A percentile compares a stretch with the other conserved stretches of the same genome.
Conservation (phyloP, 306 rosid genomes). For the Prosopis cineraria region DNA sequence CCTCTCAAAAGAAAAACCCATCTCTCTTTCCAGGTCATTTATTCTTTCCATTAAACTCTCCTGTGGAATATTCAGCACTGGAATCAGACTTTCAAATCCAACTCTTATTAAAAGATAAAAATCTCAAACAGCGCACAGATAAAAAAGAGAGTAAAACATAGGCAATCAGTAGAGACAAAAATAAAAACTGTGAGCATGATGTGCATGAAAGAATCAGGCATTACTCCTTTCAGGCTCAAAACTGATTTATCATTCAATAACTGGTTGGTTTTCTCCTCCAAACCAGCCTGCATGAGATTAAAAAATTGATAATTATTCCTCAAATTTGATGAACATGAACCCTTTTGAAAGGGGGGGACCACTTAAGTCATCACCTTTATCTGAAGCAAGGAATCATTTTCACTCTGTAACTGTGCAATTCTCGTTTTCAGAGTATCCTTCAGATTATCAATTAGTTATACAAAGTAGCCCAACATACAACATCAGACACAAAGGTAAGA, state of each 20-base stretch:
- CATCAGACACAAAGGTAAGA: not conserved
- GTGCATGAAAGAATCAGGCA: slow-evolving; percentile 21
- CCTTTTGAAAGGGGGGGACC: not conserved
- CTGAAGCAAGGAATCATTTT: slow-evolving; percentile 56
- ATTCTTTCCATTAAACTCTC: slow-evolving; percentile 61
- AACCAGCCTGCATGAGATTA: slow-evolving; percentile 50
- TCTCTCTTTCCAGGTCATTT: slow-evolving; percentile 54
- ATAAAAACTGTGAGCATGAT: slow-evolving; percentile 12
- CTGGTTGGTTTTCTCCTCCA: slow-evolving; percentile 47
- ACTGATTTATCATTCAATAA: slow-evolving; percentile 49
- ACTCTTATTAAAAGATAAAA: not conserved
- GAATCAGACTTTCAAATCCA: slow-evolving; percentile 35
- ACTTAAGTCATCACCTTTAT: slow-evolving; percentile 52
- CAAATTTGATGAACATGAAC: slow-evolving; percentile 14
- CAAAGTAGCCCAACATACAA: slow-evolving; percentile 24
- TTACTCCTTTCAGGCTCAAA: slow-evolving; percentile 49
- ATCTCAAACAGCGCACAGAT: not conserved
- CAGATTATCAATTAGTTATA: slow-evolving; percentile 34
- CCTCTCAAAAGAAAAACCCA: slow-evolving; percentile 40
- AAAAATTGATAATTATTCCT: slow-evolving; percentile 31
- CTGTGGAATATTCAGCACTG: slow-evolving; percentile 44
- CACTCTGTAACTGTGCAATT: slow-evolving; percentile 54
- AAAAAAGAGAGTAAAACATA: slow-evolving; percentile 14
- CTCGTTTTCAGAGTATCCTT: slow-evolving; percentile 64
- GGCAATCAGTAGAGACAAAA: slow-evolving; percentile 20